Evolutionary conservation across 2,329 filamentous ascomycete genomes (phyloP).

Genomic region (Curvularia hawaiiensis): DNA sequence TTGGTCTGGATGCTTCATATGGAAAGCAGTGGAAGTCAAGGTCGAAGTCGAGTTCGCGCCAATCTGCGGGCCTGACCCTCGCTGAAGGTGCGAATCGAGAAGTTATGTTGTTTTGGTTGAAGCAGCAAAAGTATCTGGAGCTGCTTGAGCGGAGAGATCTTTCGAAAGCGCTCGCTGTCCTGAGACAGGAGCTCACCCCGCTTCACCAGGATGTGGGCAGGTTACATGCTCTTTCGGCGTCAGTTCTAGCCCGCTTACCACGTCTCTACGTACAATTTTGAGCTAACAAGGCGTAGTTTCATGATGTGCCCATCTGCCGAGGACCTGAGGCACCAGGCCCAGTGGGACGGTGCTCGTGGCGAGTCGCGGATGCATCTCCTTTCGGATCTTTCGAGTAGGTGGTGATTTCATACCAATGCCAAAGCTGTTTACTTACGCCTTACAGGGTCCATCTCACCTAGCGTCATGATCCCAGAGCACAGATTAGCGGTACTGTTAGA

Average conservation of each 20-base stretch:
- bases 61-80: conserved; percentile 67
- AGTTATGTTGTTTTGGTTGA: conserved; percentile 84
- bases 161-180: conserved; percentile 75
- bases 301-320: conserved; percentile 85
- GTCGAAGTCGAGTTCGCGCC: conserved; percentile 42
- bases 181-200: conserved; percentile 86
- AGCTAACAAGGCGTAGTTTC: conserved; percentile 59
- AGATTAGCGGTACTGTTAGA: conserved; percentile 80
- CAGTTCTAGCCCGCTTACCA: conserved; percentile 20
- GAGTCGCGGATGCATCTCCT: conserved; percentile 76
- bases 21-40: conserved; percentile 43
- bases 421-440: conserved; percentile 19
- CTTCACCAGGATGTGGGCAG: conserved; percentile 77
- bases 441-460: conserved; percentile 86
- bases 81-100: conserved; percentile 75
- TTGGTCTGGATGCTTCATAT: conserved; percentile 42
- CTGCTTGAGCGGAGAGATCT: conserved; percentile 79
- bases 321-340: conserved; percentile 75
- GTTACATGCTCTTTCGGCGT: conserved; percentile 81
- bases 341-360: conserved; percentile 83
- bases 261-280: neutral
- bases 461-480: conserved; percentile 95
- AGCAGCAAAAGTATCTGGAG: conserved; percentile 95
- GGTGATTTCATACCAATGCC: neutral
- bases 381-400: conserved; percentile 80